phyloP scores from a whole-genome alignment of 345 rosid genomes.

The Limnanthes douglasii region DNA sequence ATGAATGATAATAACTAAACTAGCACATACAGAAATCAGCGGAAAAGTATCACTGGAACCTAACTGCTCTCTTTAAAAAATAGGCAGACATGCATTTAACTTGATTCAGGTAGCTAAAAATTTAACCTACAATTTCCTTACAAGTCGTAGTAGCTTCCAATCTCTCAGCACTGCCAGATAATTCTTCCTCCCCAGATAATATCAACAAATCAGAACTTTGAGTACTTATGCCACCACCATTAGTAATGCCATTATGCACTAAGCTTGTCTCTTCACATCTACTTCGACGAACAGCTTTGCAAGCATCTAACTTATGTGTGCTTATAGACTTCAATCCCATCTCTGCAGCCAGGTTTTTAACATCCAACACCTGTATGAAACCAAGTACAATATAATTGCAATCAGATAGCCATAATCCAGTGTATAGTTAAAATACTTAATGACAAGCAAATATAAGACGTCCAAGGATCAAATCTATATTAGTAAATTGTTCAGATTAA shows the following conservation, averaged over 20 bases:
- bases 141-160: constrained; percentile 13
- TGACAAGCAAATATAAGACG: no score
- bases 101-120: no score
- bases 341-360: constrained; percentile 75
- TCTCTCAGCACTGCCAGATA: constrained; percentile 15
- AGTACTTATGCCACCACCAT: constrained; percentile 8
- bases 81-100: no score
- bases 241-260: constrained; percentile 9
- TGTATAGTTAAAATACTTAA: no score
- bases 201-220: constrained; percentile 16
- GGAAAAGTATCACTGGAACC: no score
- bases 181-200: constrained; percentile 13
- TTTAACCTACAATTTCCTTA: constrained; percentile 25
- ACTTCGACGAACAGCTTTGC: constrained; percentile 56
- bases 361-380: constrained; percentile 74
- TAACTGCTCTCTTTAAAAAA: no score
- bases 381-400: no score
- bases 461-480: no score
- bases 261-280: constrained; percentile 17
- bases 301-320: constrained; percentile 74
- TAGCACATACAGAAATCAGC: no score
- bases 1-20: no score
- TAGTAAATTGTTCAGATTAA: no score
- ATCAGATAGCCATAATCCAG: no score
- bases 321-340: constrained; percentile 73